phyloP scores from a whole-genome alignment of 2,329 filamentous ascomycete species.

The Fusarium sp. region DNA sequence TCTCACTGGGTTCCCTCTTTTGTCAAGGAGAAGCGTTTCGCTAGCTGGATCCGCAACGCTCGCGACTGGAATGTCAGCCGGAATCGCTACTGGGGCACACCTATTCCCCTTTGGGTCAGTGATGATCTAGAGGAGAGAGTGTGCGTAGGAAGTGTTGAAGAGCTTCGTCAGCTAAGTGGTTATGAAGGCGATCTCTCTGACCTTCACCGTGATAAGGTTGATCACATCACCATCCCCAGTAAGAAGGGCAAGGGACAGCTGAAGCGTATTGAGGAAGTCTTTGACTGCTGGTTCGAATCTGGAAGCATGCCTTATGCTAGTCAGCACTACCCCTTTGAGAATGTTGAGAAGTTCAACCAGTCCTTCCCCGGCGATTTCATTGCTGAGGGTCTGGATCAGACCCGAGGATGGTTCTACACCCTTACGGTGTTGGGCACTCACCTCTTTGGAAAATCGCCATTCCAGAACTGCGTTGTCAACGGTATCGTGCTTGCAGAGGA shows the following conservation, averaged over 20 bases:
- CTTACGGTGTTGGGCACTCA: slow-evolving; percentile 88
- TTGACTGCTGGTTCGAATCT: slow-evolving; percentile 98
- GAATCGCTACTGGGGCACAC: slow-evolving; percentile 95
- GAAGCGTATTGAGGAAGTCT: slow-evolving; percentile 84
- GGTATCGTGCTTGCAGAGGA: slow-evolving; percentile 93
- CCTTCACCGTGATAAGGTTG: slow-evolving; percentile 91
- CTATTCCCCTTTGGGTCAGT: slow-evolving; percentile 90
- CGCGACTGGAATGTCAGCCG: slow-evolving; percentile 95
- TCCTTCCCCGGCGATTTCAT: slow-evolving; percentile 94
- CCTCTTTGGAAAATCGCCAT: slow-evolving; percentile 83
- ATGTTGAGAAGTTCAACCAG: slow-evolving; percentile 79
- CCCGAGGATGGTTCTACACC: slow-evolving; percentile 97
- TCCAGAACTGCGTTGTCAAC: slow-evolving; percentile 97
- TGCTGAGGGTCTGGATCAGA: slow-evolving; percentile 92
- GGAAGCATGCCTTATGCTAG: slow-evolving; percentile 95
- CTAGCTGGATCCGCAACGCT: slow-evolving; percentile 90
- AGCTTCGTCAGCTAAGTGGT: slow-evolving; percentile 87
- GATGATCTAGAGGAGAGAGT: slow-evolving; percentile 88
- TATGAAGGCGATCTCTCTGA: slow-evolving; percentile 84
- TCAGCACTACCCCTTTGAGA: slow-evolving; percentile 92
- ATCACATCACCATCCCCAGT: slow-evolving; percentile 92
- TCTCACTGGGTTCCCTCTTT: slow-evolving; percentile 92
- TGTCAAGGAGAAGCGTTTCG: slow-evolving; percentile 91
- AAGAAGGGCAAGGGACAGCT: slow-evolving; percentile 86
- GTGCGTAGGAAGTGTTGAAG: slow-evolving; percentile 84